Conservation (phyloP, 164 flowering plant species). For the Aristolochia fimbriata region DNA sequence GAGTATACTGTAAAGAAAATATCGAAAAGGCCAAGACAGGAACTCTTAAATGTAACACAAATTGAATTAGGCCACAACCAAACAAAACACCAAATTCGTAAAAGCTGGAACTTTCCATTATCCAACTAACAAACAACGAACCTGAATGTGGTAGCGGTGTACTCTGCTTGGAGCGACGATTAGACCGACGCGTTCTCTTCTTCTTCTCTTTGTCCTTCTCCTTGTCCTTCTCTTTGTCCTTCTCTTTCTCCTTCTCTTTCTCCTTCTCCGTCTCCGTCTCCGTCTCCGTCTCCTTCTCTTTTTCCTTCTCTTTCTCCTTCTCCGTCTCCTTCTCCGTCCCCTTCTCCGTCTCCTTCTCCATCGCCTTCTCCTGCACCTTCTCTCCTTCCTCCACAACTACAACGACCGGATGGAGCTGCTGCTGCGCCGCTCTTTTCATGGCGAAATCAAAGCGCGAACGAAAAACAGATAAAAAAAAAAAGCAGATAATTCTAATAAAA, state of each 20-base stretch:
- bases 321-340: conserved; percentile 45
- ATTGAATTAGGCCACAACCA: too few species aligned
- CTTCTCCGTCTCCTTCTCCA: conserved; percentile 46
- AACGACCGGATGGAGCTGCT: conserved; percentile 13
- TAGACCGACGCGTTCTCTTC: conserved; percentile 62
- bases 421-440: conserved; percentile 30
- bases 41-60: too few species aligned
- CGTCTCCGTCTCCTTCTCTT: conserved; percentile 35
- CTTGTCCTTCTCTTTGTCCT: conserved; percentile 51
- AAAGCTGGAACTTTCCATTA: neutral
- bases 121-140: conserved; percentile 1
- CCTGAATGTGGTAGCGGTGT: conserved; percentile 29
- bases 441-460: neutral
- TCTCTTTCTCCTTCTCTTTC: conserved; percentile 41
- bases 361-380: conserved; percentile 41
- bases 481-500: conserved; percentile 9
- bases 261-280: conserved; percentile 43
- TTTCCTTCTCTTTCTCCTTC: conserved; percentile 46
- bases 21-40: too few species aligned
- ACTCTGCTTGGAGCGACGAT: conserved; percentile 46
- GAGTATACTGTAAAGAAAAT: too few species aligned
- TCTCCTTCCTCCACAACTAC: conserved; percentile 33
- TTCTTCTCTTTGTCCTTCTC: conserved; percentile 22
- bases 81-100: too few species aligned
- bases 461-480: neutral